Evolutionary conservation across 768 basidiomycete species (phyloP).

Genomic region (Pisolithus sp.): DNA sequence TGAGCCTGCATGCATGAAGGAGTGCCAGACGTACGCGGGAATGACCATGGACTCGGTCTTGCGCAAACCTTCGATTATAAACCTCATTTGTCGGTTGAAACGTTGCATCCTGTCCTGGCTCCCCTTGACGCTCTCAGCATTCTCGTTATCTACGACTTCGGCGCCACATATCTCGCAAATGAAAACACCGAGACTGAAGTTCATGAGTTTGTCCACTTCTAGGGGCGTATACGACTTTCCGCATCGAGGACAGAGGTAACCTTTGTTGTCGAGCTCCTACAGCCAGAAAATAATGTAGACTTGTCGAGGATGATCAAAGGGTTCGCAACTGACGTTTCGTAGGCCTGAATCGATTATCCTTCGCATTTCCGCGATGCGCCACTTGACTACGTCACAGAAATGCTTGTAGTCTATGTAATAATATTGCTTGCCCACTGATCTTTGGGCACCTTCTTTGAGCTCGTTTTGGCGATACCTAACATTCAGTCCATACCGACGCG

Average conservation of each 20-base stretch:
- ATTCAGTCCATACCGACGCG: constrained; percentile 1
- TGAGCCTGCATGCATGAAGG: neutral
- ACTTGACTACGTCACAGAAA: constrained; percentile 97
- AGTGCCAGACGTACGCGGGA: constrained; percentile 55
- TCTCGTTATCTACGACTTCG: constrained; percentile 88
- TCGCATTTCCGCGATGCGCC: constrained; percentile 91
- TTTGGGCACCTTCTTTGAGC: constrained; percentile 82
- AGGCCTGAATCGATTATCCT: constrained; percentile 82
- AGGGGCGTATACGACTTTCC: constrained; percentile 77
- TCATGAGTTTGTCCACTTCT: constrained; percentile 80
- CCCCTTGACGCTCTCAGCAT: constrained; percentile 75
- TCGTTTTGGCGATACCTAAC: constrained; percentile 84
- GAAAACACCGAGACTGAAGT: constrained; percentile 57
- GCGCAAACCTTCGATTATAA: constrained; percentile 80
- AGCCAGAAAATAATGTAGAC: neutral
- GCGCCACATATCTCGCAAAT: constrained; percentile 84
- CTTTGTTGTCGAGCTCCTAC: constrained; percentile 94
- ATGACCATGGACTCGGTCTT: constrained; percentile 84
- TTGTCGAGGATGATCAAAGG: neutral
- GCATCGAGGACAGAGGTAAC: constrained; percentile 94
- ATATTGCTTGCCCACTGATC: constrained; percentile 85
- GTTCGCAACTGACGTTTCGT: constrained; percentile 60
- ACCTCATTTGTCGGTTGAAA: constrained; percentile 87
- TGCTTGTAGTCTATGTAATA: constrained; percentile 95
- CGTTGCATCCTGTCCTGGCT: constrained; percentile 94